Evolutionary conservation across 2,329 filamentous ascomycete genomes (phyloP).

Genomic region (Talaromyces sp.): DNA sequence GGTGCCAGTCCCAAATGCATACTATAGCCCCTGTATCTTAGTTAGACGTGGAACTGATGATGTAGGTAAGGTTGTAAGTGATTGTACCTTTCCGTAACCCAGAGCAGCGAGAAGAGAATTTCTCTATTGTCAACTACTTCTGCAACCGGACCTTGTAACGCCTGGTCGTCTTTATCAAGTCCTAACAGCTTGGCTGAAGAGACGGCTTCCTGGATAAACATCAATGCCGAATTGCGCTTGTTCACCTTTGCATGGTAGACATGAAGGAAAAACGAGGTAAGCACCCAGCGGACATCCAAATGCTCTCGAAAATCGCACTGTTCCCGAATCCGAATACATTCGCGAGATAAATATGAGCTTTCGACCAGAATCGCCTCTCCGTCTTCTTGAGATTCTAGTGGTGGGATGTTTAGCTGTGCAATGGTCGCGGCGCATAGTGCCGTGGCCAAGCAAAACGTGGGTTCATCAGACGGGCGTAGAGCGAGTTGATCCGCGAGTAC

Average conservation of each 20-base stretch:
- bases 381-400: conserved; percentile 9
- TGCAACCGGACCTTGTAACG: not conserved
- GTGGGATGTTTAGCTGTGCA: conserved; percentile 22
- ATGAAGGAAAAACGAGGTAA: conserved; percentile 26
- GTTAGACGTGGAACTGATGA: not conserved
- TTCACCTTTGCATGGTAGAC: conserved; percentile 27
- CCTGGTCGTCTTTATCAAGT: conserved; percentile 14
- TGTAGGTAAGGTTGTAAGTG: not conserved
- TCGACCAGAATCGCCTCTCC: conserved; percentile 10
- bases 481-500: conserved; percentile 11
- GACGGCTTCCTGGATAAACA: conserved; percentile 25
- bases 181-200: conserved; percentile 17
- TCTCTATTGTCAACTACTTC: conserved; percentile 19
- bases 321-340: conserved; percentile 19
- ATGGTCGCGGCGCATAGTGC: conserved; percentile 27
- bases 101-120: conserved; percentile 22
- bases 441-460: conserved; percentile 15
- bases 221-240: conserved; percentile 21
- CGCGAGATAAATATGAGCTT: conserved; percentile 15
- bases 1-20: conserved; percentile 24
- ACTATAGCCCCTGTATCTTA: conserved; percentile 20
- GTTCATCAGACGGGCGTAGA: conserved; percentile 4
- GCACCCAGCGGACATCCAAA: conserved; percentile 16
- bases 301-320: conserved; percentile 13
- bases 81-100: conserved; percentile 25